Percentiles rank a stretch among this genome's conserved stretches.
phyloP scores from a whole-genome alignment of 352 stramenopile species.

The Phytophthora pisi region DNA sequence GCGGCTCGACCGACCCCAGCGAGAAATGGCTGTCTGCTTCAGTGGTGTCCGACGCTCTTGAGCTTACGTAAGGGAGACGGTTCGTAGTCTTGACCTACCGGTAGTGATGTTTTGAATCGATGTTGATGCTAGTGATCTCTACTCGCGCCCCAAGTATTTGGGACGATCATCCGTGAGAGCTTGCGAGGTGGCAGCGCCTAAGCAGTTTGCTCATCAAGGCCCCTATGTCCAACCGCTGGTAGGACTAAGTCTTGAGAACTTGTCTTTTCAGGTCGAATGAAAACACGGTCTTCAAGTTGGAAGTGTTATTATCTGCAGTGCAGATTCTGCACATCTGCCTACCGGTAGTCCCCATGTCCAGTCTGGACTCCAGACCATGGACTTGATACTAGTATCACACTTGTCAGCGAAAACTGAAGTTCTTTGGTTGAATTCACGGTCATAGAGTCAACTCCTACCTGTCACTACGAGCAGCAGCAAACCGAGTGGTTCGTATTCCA shows the following conservation, averaged over 20 bases:
- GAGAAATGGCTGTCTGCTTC: conserved; percentile 47
- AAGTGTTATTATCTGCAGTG: no score
- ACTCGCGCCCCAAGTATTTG: no score
- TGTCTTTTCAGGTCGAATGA: background rate
- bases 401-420: no score
- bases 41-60: conserved; percentile 56
- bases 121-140: background rate
- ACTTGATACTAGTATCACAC: no score
- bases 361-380: no score
- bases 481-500: no score
- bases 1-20: conserved; percentile 40
- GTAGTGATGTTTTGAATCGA: background rate
- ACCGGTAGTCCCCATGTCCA: no score
- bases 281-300: background rate
- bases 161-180: background rate
- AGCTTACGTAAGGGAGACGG: conserved; percentile 30
- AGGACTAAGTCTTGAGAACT: background rate
- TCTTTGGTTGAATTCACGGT: no score
- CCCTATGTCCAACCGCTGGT: background rate
- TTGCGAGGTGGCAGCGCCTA: background rate
- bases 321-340: no score
- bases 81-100: background rate
- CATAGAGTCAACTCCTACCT: no score
- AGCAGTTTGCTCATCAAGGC: background rate
- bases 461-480: no score